A percentile compares a stretch with the other conserved stretches of the same genome.
phyloP scores from a whole-genome alignment of 495 filamentous ascomycete species.

The Talaromyces borbonicus region DNA sequence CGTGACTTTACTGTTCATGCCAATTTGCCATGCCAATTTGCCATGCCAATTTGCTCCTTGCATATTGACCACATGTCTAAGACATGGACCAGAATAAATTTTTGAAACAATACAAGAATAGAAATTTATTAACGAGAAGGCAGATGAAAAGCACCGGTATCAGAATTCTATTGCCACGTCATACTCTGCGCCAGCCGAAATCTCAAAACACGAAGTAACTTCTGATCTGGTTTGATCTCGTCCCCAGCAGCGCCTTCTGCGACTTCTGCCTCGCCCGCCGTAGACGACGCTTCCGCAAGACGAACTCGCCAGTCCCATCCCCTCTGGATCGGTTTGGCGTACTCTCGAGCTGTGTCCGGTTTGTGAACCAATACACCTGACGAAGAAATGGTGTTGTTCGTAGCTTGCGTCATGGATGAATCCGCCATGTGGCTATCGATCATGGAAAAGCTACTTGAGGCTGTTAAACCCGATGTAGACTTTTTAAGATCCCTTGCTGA shows the following conservation, averaged over 20 bases:
- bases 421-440: conserved; percentile 64
- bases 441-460: conserved; percentile 50
- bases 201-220: conserved; percentile 58
- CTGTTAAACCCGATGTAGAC: conserved; percentile 46
- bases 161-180: conserved; percentile 11
- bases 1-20: too few relatives aligned
- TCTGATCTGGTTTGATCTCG: neutral
- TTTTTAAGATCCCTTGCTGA: conserved; percentile 42
- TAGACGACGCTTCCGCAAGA: conserved; percentile 45
- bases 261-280: conserved; percentile 42
- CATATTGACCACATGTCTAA: too few relatives aligned
- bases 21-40: too few relatives aligned
- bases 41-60: too few relatives aligned
- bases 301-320: conserved; percentile 83
- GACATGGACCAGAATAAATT: too few relatives aligned
- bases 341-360: conserved; percentile 21
- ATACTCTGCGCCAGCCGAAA: conserved; percentile 60
- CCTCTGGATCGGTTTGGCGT: conserved; percentile 28
- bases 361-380: conserved; percentile 42
- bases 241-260: neutral
- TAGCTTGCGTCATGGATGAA: conserved; percentile 9
- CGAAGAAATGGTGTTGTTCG: conserved; percentile 18
- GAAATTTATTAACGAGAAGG: neutral
- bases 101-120: too few relatives aligned
- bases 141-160: neutral